These are phyloP conservation scores for Ascochyta viciae-villosae DNA, from an alignment of 2,329 filamentous ascomycete genomes.

Conservation along the genomic window DNA sequence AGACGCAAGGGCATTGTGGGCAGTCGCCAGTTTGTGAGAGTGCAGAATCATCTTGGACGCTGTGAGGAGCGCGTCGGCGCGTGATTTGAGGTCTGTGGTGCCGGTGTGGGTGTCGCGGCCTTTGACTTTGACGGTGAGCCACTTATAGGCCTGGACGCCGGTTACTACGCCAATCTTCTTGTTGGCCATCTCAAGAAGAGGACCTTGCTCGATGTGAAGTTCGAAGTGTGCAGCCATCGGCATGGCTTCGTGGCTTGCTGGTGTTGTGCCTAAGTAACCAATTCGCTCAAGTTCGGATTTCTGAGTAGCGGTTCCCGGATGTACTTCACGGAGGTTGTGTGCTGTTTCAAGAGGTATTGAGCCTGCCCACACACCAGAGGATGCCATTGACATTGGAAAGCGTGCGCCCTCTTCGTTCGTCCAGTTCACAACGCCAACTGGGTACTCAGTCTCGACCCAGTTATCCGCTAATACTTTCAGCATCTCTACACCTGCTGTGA, in stretches of 20 bases:
- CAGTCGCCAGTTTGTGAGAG: slow-evolving; percentile 67
- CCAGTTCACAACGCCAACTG: slow-evolving; percentile 79
- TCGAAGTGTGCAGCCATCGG: slow-evolving; percentile 82
- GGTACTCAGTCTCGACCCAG: slow-evolving; percentile 71
- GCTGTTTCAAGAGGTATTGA: slow-evolving; percentile 65
- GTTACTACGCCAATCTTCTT: slow-evolving; percentile 73
- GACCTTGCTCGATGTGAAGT: slow-evolving; percentile 85
- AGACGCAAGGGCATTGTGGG: slow-evolving; percentile 67
- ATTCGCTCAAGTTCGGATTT: slow-evolving; percentile 74
- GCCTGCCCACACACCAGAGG: slow-evolving; percentile 80
- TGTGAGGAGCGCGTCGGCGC: slow-evolving; percentile 72
- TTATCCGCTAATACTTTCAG: slow-evolving; percentile 72
- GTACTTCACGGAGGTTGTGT: slow-evolving; percentile 69
- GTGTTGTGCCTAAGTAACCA: slow-evolving; percentile 68
- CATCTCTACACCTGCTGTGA: slow-evolving; percentile 76
- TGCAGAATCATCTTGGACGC: slow-evolving; percentile 72
- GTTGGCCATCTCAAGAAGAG: slow-evolving; percentile 70
- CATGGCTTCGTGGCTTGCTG: slow-evolving; percentile 64
- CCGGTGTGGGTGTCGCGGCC: slow-evolving; percentile 77
- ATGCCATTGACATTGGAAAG: slow-evolving; percentile 77
- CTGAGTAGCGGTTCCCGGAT: slow-evolving; percentile 67
- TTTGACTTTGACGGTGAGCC: slow-evolving; percentile 71
- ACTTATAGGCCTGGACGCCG: slow-evolving; percentile 77
- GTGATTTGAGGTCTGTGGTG: slow-evolving; percentile 71
- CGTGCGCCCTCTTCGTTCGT: slow-evolving; percentile 84